These are phyloP conservation scores for Citrullus colocynthis DNA, from an alignment of 306 rosid genomes.

Conservation along the genomic window DNA sequence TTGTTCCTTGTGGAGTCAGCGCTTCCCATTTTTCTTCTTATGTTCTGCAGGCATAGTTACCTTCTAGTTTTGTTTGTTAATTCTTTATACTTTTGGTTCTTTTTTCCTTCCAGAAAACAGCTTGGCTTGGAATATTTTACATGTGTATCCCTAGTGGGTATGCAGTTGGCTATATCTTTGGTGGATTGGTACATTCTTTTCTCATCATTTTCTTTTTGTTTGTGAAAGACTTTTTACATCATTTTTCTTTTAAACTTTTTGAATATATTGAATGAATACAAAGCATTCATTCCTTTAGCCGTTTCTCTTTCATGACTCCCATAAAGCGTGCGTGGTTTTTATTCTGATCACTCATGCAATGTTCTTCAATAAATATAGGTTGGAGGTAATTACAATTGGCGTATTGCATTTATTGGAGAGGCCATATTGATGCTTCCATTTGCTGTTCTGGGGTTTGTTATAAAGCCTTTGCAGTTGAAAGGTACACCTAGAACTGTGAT, in stretches of 20 bases:
- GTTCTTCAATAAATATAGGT: constrained; percentile 30
- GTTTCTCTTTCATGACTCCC: background rate
- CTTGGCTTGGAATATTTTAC: constrained; percentile 90
- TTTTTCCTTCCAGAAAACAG: constrained; percentile 50
- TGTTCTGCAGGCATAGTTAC: background rate
- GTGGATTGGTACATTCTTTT: constrained; percentile 65
- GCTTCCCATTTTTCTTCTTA: background rate
- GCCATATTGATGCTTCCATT: constrained; percentile 91
- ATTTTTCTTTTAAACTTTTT: background rate
- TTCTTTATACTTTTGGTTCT: constrained; percentile 1
- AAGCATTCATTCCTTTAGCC: background rate
- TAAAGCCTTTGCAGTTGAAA: constrained; percentile 69
- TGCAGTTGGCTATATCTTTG: constrained; percentile 87
- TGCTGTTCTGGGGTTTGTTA: constrained; percentile 59
- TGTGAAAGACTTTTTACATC: background rate
- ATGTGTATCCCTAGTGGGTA: constrained; percentile 96
- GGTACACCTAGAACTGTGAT: constrained; percentile 32
- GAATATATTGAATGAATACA: background rate
- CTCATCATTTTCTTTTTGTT: background rate
- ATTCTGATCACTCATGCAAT: background rate
- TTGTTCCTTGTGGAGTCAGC: background rate
- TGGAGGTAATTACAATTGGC: constrained; percentile 63
- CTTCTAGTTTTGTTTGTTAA: constrained; percentile 7
- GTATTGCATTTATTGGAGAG: constrained; percentile 73
- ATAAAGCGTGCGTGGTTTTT: background rate